Base-by-base conservation (phyloP, 805 yeast species). In the Komagataella pastoris region DNA sequence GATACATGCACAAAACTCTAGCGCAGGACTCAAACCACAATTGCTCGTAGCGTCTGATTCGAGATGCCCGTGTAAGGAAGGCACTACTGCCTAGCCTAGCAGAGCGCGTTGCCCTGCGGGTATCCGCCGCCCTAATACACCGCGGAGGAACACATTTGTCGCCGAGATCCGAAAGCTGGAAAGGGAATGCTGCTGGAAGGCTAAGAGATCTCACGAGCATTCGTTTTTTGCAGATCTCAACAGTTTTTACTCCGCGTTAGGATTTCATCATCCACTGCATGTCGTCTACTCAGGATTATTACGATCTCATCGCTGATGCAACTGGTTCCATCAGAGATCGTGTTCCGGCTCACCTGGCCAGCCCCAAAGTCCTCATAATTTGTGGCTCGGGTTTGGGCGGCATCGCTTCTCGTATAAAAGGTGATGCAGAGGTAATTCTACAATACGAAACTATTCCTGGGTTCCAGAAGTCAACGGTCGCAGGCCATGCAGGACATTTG, bases 321-420 rank as follows among this genome's bases (percentile, higher is more conserved):
- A 43, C 49, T 7, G 24, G n/a, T 3, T 50, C 23, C 19, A 23
- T 53, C 24, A 46, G 43, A 24, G 23, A 18, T 12, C 18, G 17
- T 3, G 45, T 30, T n/a, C 40, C 40, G 14, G 40, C 40, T 50
- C 23, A 12, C 24, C 36, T 24, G 17, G 51, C 47, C 19, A 50
- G 53, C 10, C 96, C 97, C 2, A 69, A 79, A 54, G 81, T 80
- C 0, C 76, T 89, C 53, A 84, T 91, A 56, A 86, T 91, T 51
- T 90, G 97, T 67, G 99, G 99, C 6, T 86, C 97, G 3, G 99
- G 99, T 0, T 72, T 91, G 17, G 95, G 96, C 10, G 95, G 95
- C 0, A 82, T 91, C 49, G 83, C 90, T 1, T 72, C 76, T 49
- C 67, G 74, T 21, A 61, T 84, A 47, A 62, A 64, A 18, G 62